Base-by-base conservation (phyloP, 805 yeast genomes). In the Starmerella kuoi region DNA sequence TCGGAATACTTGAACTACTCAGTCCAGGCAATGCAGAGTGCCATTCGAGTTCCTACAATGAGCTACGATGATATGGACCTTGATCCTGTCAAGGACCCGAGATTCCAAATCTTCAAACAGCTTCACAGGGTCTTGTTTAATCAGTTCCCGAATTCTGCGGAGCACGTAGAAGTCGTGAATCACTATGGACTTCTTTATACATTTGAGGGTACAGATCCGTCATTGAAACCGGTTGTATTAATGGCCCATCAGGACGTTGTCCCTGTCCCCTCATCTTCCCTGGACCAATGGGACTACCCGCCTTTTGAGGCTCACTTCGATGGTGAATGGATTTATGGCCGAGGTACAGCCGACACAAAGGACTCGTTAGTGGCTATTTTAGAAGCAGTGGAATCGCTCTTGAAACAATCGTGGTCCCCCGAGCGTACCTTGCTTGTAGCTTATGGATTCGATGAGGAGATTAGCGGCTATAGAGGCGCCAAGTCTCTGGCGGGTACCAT, bases 211-310 rank as follows among this genome's bases (percentile, higher is more conserved):
- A 57, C 72, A 4, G 55, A 71, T 35, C 32, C 55, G 14, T 40
- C 56, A 3, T 61, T 77, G 48, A 77, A 78, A 57, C 93, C 93
- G n/a, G 52, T 76, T 22, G 55, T 83, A 59, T 64, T 82, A 35
- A 72, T 79, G 54, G 85, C 88, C 1, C 94, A 83, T 57, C 81
- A 74, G 59, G 94, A 83, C 53, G 83, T 78, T 3, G 93, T 83
- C 24, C 94, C 94, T 1, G 79, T 79, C 5, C 78, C 74, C 51
- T 57, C 61, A 11, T 71, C 47, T 25, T 74, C 84, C 0, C 56
- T 68, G 40, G 60, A 55, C 23, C 65, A 72, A 43, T 83, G 94
- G 94, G 61, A 61, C 1, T 65, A 74, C 54, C 77, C 77, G 5
- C 94, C 94, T 3, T 79, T 74, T 44, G 59, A 65, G 15, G 86